A percentile compares a stretch with the other conserved stretches of the same genome.
Evolutionary conservation across 2,329 filamentous ascomycete species (phyloP).

Genomic region (Arthrobotrys iridis): DNA sequence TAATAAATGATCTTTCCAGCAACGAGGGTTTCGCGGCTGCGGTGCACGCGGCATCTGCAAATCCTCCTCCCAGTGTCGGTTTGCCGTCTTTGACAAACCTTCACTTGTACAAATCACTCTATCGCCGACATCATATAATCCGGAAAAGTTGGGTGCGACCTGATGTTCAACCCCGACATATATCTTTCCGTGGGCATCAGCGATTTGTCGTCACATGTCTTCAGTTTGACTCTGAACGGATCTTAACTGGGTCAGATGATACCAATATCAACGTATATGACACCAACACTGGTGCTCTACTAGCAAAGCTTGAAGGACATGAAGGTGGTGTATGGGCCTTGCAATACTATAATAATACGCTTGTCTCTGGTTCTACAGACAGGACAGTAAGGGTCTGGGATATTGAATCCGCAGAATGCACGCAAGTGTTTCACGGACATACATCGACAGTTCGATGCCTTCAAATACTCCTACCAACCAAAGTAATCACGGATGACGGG

Average conservation of each 20-base stretch:
- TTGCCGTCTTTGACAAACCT: slow-evolving; percentile 80
- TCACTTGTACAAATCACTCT: slow-evolving; percentile 95
- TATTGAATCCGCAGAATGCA: slow-evolving; percentile 89
- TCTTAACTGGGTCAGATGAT: slow-evolving; percentile 96
- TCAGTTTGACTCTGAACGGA: slow-evolving; percentile 98
- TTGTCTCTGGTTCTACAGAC: slow-evolving; percentile 96
- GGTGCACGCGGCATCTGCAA: slow-evolving; percentile 78
- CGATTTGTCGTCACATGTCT: slow-evolving; percentile 97
- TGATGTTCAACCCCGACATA: slow-evolving; percentile 84
- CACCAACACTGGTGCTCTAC: slow-evolving; percentile 88
- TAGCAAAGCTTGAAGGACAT: slow-evolving; percentile 86
- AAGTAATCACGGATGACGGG: slow-evolving; percentile 79
- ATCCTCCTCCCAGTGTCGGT: slow-evolving; percentile 66
- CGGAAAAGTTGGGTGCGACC: slow-evolving; percentile 88
- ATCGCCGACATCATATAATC: slow-evolving; percentile 90
- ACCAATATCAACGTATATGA: slow-evolving; percentile 98
- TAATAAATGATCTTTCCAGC: slow-evolving; percentile 56
- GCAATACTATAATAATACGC: slow-evolving; percentile 92
- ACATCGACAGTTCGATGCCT: slow-evolving; percentile 96
- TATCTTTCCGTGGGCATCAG: slow-evolving; percentile 95
- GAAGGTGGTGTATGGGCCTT: slow-evolving; percentile 98
- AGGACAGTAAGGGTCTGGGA: slow-evolving; percentile 99
- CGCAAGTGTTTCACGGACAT: slow-evolving; percentile 95
- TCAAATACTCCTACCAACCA: slow-evolving; percentile 88
- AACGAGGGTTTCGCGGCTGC: slow-evolving; percentile 71